Evolutionary conservation across 352 stramenopile genomes (phyloP), one percentile per base, ranked within the genome.

Genomic region (Globisporangium yorkense): DNA sequence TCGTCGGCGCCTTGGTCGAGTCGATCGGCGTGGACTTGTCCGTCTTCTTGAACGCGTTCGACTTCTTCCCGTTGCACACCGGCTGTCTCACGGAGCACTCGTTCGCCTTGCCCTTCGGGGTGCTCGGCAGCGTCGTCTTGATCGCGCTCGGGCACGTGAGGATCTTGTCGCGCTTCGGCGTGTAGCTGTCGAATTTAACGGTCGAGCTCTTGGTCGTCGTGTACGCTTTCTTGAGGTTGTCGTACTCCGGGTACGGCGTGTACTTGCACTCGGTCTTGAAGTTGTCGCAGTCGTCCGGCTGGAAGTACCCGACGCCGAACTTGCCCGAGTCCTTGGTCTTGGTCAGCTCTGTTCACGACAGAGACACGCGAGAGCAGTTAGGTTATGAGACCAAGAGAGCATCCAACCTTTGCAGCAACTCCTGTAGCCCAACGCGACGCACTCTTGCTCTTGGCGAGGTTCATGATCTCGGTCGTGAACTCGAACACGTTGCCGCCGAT

Each of bases 401-500:
- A 35, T 35, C 31, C 31, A 35, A 7, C 31, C 24, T 27, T 27
- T 27, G 24, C 24, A 27, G 24, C 24, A 27, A 27, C 24, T 27
- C 24, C 24, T 27, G 24, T 35, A 7, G 31, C 31, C 31, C 8
- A 27, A 49, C 21, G 18, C 1, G 21, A 58, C 41, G 37, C 31
- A 69, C 57, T 64, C 45, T 67, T 59, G 33, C 20, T 24, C 20
- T 18, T 50, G n/a, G 31, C 24, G 54, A 54, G 37, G 59, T 92
- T 90, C 31, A 68, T 70, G 41, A 89, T 74, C 57, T 92, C 83
- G 1, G 80, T 88, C 3, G 73, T 79, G 43, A 89, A 92, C 70
- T 92, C 83, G 33, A 90, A 92, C 0, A 88, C 83, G 49, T 88
- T 89, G 56, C 83, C 83, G 20, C 83, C 83, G 21, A 89, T 75